These are phyloP conservation scores for Taxillus chinensis DNA, from an alignment of 164 flowering plant genomes.

Conservation along the genomic window DNA sequence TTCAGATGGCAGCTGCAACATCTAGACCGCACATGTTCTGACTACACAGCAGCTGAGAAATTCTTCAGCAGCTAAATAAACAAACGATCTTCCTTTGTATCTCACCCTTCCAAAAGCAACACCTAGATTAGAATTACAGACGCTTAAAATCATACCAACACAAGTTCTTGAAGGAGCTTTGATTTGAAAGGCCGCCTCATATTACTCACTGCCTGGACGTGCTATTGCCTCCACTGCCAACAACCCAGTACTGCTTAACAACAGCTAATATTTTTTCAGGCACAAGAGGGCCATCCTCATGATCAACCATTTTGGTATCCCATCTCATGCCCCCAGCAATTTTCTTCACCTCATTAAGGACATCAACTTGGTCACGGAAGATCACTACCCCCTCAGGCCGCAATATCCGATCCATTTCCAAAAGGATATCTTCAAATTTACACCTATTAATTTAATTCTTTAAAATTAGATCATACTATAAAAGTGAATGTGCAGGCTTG, in stretches of 20 bases:
- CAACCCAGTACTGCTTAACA: conserved; percentile 74
- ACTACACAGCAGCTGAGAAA: too few species aligned
- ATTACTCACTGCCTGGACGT: conserved; percentile 14
- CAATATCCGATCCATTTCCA: conserved; percentile 81
- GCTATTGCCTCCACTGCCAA: conserved; percentile 31
- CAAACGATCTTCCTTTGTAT: too few species aligned
- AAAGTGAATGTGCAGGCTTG: too few species aligned
- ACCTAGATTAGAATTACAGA: too few species aligned
- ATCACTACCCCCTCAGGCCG: conserved; percentile 76
- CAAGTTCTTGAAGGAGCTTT: too few species aligned
- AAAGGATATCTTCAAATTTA: conserved; percentile 57
- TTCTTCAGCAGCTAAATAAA: too few species aligned
- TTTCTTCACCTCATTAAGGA: conserved; percentile 51
- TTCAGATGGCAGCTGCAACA: too few species aligned
- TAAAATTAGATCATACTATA: conserved; percentile 1
- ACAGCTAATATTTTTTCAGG: conserved; percentile 67
- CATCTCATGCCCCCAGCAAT: conserved; percentile 61
- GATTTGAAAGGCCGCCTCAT: too few species aligned
- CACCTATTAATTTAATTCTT: conserved; percentile 35
- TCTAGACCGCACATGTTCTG: too few species aligned
- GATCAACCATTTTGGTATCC: conserved; percentile 57
- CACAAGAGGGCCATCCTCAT: conserved; percentile 74
- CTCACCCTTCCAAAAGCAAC: too few species aligned
- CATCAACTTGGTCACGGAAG: conserved; percentile 61
- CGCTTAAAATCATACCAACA: too few species aligned